Evolutionary conservation across 2,329 filamentous ascomycete species (phyloP), one percentile per base, ranked within the genome.

Genomic region (Ceratocystis cacaofunesta): DNA sequence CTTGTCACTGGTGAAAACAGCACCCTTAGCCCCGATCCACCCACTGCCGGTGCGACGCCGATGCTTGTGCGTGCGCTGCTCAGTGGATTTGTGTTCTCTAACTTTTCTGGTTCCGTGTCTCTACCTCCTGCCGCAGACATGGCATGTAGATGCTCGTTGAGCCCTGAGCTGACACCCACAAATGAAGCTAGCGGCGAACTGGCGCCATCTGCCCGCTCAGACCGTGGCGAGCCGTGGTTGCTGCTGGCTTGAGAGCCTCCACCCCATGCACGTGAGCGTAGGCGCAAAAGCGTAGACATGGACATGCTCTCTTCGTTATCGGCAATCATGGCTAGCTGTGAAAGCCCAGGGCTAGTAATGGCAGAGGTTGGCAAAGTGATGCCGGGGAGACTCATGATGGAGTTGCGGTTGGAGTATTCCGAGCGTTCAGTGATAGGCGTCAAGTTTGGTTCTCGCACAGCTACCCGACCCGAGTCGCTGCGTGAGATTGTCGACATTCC

Each of bases 361-460:
- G 63, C 66, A 28, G 70, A 72, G n/a, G 73, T 72, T 15, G 74
- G 68, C 32, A 64, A 12, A 4, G 77, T 76, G 57, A 84, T 83
- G 41, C 85, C 76, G 6, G 78, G 79, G 68, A 92, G 77, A 67
- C 87, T 90, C 77, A 95, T 89, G 67, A 95, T 84, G 0, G 89
- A 95, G 73, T 96, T 97, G 57, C 94, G 85, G 67, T 95, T 96
- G 52, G 90, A 96, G 78, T 95, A 96, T 75, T 99, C 94, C 67
- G 90, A 95, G 12, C 92, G 84, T 74, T 97, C 94, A 0, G 92
- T 97, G 70, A 99, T 97, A 5, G 94, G 94, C 0, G 94, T 97
- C 61, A 99, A 78, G 71, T 94, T 96, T 0, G 94, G 92, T 73
- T 96, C 92, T 50, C 88, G 84, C 22, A 89, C 88, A 36, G 86